Evolutionary conservation across 1,284 basidiomycete genomes (phyloP).

Genomic region (Coniophora puteana): DNA sequence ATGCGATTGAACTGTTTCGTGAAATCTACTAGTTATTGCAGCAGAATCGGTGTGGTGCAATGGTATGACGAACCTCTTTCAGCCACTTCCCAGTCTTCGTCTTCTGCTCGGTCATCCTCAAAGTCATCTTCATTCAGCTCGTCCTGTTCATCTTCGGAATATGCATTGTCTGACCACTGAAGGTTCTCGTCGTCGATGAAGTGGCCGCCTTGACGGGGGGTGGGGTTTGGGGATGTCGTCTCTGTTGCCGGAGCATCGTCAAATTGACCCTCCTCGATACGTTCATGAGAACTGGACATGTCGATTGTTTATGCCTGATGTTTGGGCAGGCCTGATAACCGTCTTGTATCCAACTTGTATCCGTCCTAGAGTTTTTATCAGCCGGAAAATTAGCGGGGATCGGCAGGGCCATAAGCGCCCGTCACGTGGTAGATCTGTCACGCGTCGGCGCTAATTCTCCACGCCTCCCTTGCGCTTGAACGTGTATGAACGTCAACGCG

Average conservation of each 20-base stretch:
- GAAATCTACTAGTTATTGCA: conserved; percentile 62
- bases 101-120: conserved; percentile 63
- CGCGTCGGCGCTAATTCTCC: not conserved
- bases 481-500: conserved; percentile 19
- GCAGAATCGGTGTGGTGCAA: not conserved
- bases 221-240: conserved; percentile 14
- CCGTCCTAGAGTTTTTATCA: not conserved
- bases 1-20: conserved; percentile 96
- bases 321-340: conserved; percentile 1
- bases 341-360: not conserved
- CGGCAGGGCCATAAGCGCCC: not conserved
- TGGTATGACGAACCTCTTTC: conserved; percentile 52
- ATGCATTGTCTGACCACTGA: conserved; percentile 35
- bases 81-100: conserved; percentile 91
- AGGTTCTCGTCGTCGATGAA: conserved; percentile 46
- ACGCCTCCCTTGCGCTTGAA: not conserved
- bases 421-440: not conserved
- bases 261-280: conserved; percentile 44
- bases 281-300: conserved; percentile 14
- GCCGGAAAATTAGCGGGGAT: not conserved
- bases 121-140: conserved; percentile 40
- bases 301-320: not conserved
- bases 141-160: conserved; percentile 39
- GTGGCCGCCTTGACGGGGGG: conserved; percentile 30
- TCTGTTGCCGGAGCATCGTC: conserved; percentile 42